Base-by-base conservation (phyloP, 495 filamentous ascomycete genomes). In the Talaromyces wortmannii region DNA sequence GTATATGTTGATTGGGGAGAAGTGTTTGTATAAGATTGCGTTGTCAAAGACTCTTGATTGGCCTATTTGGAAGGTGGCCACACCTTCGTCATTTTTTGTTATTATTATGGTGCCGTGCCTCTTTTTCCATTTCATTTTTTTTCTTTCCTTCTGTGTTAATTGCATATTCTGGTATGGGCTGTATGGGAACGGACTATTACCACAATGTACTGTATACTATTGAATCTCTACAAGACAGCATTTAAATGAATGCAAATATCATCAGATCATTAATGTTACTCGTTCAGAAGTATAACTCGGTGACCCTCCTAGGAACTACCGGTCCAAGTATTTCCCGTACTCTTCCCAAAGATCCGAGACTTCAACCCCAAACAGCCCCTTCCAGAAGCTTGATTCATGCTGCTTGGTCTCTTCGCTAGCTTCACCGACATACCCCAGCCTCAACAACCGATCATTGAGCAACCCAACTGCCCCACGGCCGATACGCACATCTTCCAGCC, bases 1-100 rank as follows among this genome's bases (percentile, higher is more conserved):
- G 83, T 83, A 18, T 77, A 92, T 66, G 82, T 98, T 56, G 94
- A 98, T 77, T 76, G 85, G 59, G 94, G 94, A 33, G 94, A 98
- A 77, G 81, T 97, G 55, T 78, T 96, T 71, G 83, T 84, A 59
- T 92, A 78, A 76, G 63, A 61, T 49, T 23, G 50, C 32, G 45
- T 32, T 12, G 16, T 50, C 23, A 40, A 29, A 40, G 13, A 40
- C 23, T 53, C 45, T 16, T 13, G 10, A 50, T 48, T 48, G n/a
- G 10, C 13, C 18, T 36, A n/a, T 17, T 32, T 6, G 8, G 8
- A 31, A 50, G 31, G 12, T 30, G 17, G n/a, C 17, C 32, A 44
- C 44, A 45, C 45, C 10, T 42, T 46, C 40, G n/a, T 46, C 36
- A 18, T 42, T 36, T 16, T 36, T 23, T 53, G 29, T 52, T 52